phyloP scores from a whole-genome alignment of 164 flowering plant species.

The Nelumbo lutea region DNA sequence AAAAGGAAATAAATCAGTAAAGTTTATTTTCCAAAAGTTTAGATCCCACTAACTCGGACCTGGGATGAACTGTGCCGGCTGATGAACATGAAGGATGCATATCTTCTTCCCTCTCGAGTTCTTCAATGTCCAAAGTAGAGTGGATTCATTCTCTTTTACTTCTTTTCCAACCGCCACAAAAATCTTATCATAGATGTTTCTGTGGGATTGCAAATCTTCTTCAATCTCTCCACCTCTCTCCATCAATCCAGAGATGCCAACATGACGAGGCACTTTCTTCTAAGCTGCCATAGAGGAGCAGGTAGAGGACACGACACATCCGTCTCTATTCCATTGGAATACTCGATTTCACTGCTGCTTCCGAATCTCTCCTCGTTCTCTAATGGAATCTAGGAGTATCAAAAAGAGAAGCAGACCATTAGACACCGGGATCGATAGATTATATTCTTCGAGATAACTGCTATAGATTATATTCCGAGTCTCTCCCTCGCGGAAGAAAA shows the following conservation, averaged over 20 bases:
- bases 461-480: no score
- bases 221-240: conserved; percentile 16
- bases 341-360: no score
- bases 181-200: conserved; percentile 27
- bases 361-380: no score
- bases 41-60: neutral
- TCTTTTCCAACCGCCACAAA: conserved; percentile 58
- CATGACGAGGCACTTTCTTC: neutral
- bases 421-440: no score
- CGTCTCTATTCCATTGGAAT: conserved; percentile 5
- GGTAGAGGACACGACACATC: conserved; percentile 26
- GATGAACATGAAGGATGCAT: conserved; percentile 5
- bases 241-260: conserved; percentile 11
- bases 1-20: neutral
- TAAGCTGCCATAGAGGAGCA: neutral
- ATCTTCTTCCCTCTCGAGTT: conserved; percentile 43
- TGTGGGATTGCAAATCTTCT: conserved; percentile 18
- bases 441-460: no score
- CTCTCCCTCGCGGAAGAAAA: no score
- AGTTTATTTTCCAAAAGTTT: neutral
- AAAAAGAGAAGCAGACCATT: no score
- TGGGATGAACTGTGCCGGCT: conserved; percentile 19
- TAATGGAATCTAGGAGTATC: no score
- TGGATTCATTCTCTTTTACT: conserved; percentile 37
- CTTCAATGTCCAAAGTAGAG: conserved; percentile 39